These are phyloP conservation scores for Saccharomycopsis phalli DNA, from an alignment of 1,139 yeast species.

Conservation along the genomic window DNA sequence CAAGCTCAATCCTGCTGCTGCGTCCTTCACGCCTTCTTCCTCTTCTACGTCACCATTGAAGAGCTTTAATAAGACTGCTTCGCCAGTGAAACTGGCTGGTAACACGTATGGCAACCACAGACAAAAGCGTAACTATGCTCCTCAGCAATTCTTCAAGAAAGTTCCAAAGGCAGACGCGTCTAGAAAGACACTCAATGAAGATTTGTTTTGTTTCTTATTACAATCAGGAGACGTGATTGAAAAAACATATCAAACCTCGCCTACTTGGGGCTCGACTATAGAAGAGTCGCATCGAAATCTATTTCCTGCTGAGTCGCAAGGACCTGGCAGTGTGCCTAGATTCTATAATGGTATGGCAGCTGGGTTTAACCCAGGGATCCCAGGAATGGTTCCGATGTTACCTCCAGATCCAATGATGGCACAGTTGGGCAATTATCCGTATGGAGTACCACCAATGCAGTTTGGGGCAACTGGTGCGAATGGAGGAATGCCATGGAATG, in stretches of 20 bases:
- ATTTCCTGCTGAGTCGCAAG: conserved; percentile 29
- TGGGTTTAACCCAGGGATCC: conserved; percentile 4
- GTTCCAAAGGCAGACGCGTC: conserved; percentile 39
- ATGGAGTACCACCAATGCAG: conserved; percentile 12
- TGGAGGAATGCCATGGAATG: conserved; percentile 1
- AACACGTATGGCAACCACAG: conserved; percentile 2
- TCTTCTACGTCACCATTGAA: conserved; percentile 27
- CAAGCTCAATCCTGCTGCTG: conserved; percentile 65
- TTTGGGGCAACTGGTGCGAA: neutral
- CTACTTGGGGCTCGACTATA: conserved; percentile 64
- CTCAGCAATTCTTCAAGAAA: conserved; percentile 30
- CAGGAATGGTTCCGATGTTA: conserved; percentile 15
- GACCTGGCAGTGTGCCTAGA: neutral
- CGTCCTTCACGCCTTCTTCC: conserved; percentile 55
- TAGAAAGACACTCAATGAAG: conserved; percentile 32
- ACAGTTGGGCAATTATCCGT: conserved; percentile 4
- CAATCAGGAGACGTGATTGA: conserved; percentile 37
- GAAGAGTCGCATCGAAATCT: conserved; percentile 44
- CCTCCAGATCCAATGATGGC: conserved; percentile 8
- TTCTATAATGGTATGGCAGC: conserved; percentile 6
- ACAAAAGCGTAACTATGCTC: conserved; percentile 1
- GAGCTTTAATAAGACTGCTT: conserved; percentile 4
- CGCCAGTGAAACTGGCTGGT: conserved; percentile 2
- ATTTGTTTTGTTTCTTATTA: conserved; percentile 51
- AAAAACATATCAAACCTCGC: conserved; percentile 65